Conservation (phyloP, 768 basidiomycete species). For the Suillus tomentosus region DNA sequence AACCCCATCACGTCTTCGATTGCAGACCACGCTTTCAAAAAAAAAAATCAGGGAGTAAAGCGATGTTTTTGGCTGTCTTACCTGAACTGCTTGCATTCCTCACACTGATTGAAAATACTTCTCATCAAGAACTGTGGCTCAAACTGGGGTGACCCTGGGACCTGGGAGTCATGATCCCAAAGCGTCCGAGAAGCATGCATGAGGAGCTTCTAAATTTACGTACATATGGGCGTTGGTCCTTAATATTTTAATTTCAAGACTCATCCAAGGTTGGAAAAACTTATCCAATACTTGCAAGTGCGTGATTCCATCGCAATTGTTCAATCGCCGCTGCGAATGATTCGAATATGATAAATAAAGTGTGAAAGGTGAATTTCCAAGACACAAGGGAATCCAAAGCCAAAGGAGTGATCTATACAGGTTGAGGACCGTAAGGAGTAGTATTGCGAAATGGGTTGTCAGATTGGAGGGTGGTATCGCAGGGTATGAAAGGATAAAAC, state of each 20-base stretch:
- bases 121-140: not conserved
- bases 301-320: not conserved
- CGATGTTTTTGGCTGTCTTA: not conserved
- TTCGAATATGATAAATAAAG: not conserved
- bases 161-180: not conserved
- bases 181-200: not conserved
- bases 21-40: not conserved
- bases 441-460: not conserved
- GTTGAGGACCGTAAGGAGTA: not conserved
- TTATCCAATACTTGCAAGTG: not conserved
- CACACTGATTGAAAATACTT: not conserved
- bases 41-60: not conserved
- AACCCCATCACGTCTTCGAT: not conserved
- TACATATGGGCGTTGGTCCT: not conserved
- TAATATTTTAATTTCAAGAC: not conserved
- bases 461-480: conserved; percentile 4
- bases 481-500: not conserved
- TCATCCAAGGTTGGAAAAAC: not conserved
- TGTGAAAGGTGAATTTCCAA: not conserved
- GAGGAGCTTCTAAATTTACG: too few relatives aligned
- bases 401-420: conserved; percentile 3
- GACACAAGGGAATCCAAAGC: not conserved
- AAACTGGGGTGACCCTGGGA: not conserved
- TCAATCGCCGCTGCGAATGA: not conserved
- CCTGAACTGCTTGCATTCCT: not conserved